Evolutionary conservation across 1,139 yeast species (phyloP), one percentile per base, ranked within the genome.

Genomic region (Diutina sp.): DNA sequence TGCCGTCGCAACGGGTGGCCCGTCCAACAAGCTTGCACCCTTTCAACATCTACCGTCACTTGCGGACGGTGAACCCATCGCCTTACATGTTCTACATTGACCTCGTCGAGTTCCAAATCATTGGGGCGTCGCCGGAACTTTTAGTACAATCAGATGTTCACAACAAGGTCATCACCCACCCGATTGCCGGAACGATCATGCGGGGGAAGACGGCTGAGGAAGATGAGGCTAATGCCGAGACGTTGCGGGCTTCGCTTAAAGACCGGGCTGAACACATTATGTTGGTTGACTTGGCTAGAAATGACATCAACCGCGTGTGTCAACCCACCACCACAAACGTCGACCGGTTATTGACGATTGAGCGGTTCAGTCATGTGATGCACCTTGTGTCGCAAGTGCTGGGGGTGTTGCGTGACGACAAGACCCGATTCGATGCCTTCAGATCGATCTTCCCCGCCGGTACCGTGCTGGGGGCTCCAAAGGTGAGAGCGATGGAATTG

Each of bases 371-470:
- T n/a, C 99, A 93, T 68, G 99, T 93, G 48, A 91, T 91, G 86
- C 99, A 93, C 71, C 76, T 93, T 64, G 97, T 91, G 4, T 88
- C 96, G 2, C 95, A 93, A 69, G 98, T 93, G 16, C 86, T 95
- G 61, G 99, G 99, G 30, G 90, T 85, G 2, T 75, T 93, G 63
- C 80, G 99, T 66, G 71, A 76, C 0, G 98, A 82, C 60, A 85
- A 89, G 73, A 85, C 95, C 18, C 78, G 98, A 61, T 93, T 93
- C 67, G 99, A 93, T 72, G 99, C 99, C 0, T 90, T 93, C 71
- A 80, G 99, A 68, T 90, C 97, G 8, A 89, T 93, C 58, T 93
- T 93, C 82, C 99, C 99, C 28, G 99, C 99, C 1, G 99, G 99
- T 53, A 93, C 99, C 1, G 98, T 93, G 14, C 86, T 96, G 60